A percentile compares a stretch with the other conserved stretches of the same genome.
Evolutionary conservation across 352 stramenopile species (phyloP).

Genomic region (Pythium angustatum): DNA sequence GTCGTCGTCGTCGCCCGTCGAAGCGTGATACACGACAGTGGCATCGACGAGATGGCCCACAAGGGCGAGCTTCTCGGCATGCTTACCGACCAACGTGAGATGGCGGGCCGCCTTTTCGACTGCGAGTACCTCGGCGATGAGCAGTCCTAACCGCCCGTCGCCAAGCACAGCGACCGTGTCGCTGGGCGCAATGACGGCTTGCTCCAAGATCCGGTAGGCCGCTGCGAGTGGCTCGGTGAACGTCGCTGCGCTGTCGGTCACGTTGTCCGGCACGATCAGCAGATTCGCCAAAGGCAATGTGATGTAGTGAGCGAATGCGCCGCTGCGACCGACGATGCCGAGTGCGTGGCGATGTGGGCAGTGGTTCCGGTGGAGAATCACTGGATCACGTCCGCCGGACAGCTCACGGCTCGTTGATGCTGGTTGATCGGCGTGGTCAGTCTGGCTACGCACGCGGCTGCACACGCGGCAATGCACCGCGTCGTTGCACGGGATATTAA

Average conservation of each 20-base stretch:
- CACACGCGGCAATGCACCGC: slow-evolving; percentile 22
- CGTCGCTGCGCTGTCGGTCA: slow-evolving; percentile 47
- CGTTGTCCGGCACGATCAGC: slow-evolving; percentile 47
- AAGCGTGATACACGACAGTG: slow-evolving; percentile 19
- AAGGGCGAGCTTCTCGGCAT: slow-evolving; percentile 56
- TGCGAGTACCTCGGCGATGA: slow-evolving; percentile 64
- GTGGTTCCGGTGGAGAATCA: slow-evolving; percentile 55
- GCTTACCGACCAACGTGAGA: slow-evolving; percentile 54
- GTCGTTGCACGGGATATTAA: slow-evolving; percentile 86
- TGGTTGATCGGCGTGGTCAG: neutral
- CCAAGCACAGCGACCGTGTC: slow-evolving; percentile 67
- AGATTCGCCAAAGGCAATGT: slow-evolving; percentile 67
- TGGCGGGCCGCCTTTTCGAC: slow-evolving; percentile 3
- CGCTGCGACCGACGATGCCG: slow-evolving; percentile 69
- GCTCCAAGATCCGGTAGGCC: slow-evolving; percentile 69
- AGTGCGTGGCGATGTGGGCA: slow-evolving; percentile 72
- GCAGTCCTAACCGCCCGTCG: slow-evolving; percentile 74
- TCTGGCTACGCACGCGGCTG: slow-evolving; percentile 1
- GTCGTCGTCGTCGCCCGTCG: neutral
- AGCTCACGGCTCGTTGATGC: too few relatives aligned
- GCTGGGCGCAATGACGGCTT: slow-evolving; percentile 42
- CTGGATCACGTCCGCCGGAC: neutral
- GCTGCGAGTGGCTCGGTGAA: slow-evolving; percentile 75
- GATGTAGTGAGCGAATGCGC: slow-evolving; percentile 76
- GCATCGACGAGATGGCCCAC: slow-evolving; percentile 46